Base-by-base conservation (phyloP, 768 basidiomycete genomes). In the Phlebiopsis gigantea region DNA sequence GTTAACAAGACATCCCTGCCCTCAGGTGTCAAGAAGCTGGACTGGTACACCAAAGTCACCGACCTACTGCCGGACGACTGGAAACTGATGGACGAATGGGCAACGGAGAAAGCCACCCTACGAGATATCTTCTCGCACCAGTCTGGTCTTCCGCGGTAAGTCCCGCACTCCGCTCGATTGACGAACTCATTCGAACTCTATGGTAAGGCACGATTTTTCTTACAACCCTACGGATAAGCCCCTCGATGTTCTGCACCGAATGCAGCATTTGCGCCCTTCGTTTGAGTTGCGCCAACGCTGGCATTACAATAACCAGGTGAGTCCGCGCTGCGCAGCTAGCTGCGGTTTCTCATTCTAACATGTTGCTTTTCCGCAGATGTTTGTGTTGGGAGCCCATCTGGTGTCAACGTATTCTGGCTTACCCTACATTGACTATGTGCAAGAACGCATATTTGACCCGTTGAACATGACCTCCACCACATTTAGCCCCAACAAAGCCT, bases 381-480 rank as follows among this genome's bases (percentile, higher is more conserved):
- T 69, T 57, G 68, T 71, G 50, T 57, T 70, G 0, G 69, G 58
- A 4, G 55, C 71, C 0, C 61, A 77, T 43, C 59, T 79, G 10
- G 57, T 79, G 24, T 60, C 64, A 8, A 67, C 51, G 22, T 73
- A 73, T 46, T 57, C 74, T 0, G 71, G 64, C 1, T 62, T 63
- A 43, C 45, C 68, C 1, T 79, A 74, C 55, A 61, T 64, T 8
- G 65, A 71, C 2, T 82, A 78, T 31, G 75, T 78, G 17, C 60
- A 68, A 17, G 68, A 71, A 25, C 76, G 76, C 8, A 69, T 80
- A 12, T 72, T 79, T 48, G 28, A 53, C 0, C 76, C 76, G 0
- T 59, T 79, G 6, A 65, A 65, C 17, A 79, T 81, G 78, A 56
- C 62, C 0, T 63, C 67, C 1, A 73, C 77, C 1, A 79, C 75